Base-by-base conservation (phyloP, 202 grass and related monocot genomes). In the Setaria viridis region DNA sequence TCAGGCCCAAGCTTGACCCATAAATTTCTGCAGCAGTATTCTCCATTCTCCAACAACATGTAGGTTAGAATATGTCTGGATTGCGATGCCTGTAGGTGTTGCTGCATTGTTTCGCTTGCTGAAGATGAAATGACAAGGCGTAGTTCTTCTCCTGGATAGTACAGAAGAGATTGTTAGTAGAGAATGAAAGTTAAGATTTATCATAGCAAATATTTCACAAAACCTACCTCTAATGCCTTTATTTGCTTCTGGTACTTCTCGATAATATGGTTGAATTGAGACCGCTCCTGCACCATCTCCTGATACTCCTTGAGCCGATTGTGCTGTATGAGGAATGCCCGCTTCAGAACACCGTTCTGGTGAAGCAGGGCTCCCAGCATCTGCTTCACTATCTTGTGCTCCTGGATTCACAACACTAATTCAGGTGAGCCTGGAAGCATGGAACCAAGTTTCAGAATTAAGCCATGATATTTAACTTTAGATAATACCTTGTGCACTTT, bases 331-430 rank as follows among this genome's bases (percentile, higher is more conserved):
- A 86, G 78, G 62, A 92, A 84, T 29, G 90, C 90, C 6, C 85
- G 82, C 83, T 94, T 94, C 73, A 92, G 64, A 78, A 94, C 42
- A 7, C 85, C 48, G 33, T 94, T 94, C 77, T 94, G 90, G 55
- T 90, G 62, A 72, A 92, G 87, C 25, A 94, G 56, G 32, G 59
- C 55, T 70, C 70, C 82, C 2, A 94, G 66, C 90, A 90, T 86
- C 83, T 92, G 85, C 86, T 94, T 94, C 30, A 92, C 79, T 79
- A 88, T 77, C 65, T 85, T 90, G 60, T 90, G 78, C 49, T 94
- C 90, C 90, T 94, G 59, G 48, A 84, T 81, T 33, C 50, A 70
- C 37, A 58, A 49, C 33, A 92, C 34, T 20, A 25, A 51, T 16
- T 80, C 10, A 37, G 11, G 57, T 78, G n/a, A 76, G 76, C 11